Percentiles rank a stretch among this genome's conserved stretches.
These are phyloP conservation scores for Hibiscus trionum DNA, from an alignment of 345 rosid species.

Conservation along the genomic window DNA sequence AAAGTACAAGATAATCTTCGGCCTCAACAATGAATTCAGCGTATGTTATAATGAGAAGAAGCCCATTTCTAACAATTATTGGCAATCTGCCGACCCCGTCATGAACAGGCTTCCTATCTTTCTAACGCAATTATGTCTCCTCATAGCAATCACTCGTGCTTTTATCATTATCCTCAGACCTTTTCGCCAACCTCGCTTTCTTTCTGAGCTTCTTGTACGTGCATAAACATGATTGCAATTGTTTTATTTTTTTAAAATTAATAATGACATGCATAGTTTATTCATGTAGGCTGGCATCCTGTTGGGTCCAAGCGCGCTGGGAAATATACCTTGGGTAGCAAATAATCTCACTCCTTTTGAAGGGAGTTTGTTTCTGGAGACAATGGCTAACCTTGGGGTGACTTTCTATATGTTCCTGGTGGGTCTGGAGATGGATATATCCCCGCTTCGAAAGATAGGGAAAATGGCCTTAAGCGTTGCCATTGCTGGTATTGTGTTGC, in stretches of 20 bases:
- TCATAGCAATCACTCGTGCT: background rate
- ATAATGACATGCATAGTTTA: no score
- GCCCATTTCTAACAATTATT: background rate
- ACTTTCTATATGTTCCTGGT: conserved; percentile 17
- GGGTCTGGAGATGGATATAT: conserved; percentile 17
- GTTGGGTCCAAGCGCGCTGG: background rate
- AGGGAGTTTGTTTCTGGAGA: conserved; percentile 2
- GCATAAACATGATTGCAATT: no score
- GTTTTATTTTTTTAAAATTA: no score
- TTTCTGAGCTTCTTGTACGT: conserved; percentile 12
- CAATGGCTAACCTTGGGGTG: conserved; percentile 10
- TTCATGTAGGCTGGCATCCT: conserved; percentile 1
- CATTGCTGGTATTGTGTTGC: conserved; percentile 21
- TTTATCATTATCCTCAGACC: conserved; percentile 8
- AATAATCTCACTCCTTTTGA: background rate
- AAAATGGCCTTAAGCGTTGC: conserved; percentile 18
- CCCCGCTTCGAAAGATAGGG: conserved; percentile 7
- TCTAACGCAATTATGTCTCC: background rate
- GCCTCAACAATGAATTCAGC: background rate
- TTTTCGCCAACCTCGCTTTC: conserved; percentile 11
- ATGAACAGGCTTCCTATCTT: background rate
- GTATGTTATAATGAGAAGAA: conserved; percentile 7
- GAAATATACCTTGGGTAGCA: background rate
- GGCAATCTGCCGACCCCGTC: conserved; percentile 6
- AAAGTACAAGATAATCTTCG: background rate